A percentile compares a stretch with the other conserved stretches of the same genome.
Evolutionary conservation across 106 monocot species (phyloP).

Genomic region (Dendrobium nobile): DNA sequence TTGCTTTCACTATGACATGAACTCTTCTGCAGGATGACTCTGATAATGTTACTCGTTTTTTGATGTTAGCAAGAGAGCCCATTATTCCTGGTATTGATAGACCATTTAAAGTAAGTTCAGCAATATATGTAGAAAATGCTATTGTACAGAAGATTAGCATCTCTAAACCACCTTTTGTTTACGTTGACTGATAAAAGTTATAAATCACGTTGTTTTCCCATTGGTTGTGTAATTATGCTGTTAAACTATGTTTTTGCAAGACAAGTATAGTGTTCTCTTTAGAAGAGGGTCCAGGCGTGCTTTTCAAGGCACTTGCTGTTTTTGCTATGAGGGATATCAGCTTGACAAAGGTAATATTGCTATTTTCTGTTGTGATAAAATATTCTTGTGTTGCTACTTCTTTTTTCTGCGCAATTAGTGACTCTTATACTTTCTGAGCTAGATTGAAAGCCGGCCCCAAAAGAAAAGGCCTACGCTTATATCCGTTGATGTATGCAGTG

Average conservation of each 20-base stretch:
- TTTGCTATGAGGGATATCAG: constrained; percentile 91
- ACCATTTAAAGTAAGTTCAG: constrained; percentile 62
- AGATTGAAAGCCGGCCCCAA: constrained; percentile 93
- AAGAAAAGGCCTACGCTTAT: constrained; percentile 42
- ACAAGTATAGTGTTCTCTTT: constrained; percentile 98
- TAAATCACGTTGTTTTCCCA: neutral
- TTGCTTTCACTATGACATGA: constrained; percentile 6
- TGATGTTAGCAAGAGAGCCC: constrained; percentile 94
- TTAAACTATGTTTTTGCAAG: constrained; percentile 26
- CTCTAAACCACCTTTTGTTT: neutral
- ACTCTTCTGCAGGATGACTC: constrained; percentile 60
- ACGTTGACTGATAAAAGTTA: neutral
- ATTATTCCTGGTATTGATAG: constrained; percentile 65
- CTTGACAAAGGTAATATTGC: constrained; percentile 67
- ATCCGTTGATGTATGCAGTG: constrained; percentile 32
- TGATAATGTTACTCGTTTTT: constrained; percentile 86
- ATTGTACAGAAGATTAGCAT: neutral
- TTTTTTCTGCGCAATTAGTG: neutral
- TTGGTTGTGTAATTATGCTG: no score
- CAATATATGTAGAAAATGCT: neutral
- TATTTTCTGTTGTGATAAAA: neutral
- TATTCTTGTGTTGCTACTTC: neutral
- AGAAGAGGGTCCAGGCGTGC: constrained; percentile 93
- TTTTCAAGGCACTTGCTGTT: constrained; percentile 94
- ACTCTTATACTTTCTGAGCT: constrained; percentile 6